Base-by-base conservation (phyloP, 257 asterid species). In the Salvia hispanica region DNA sequence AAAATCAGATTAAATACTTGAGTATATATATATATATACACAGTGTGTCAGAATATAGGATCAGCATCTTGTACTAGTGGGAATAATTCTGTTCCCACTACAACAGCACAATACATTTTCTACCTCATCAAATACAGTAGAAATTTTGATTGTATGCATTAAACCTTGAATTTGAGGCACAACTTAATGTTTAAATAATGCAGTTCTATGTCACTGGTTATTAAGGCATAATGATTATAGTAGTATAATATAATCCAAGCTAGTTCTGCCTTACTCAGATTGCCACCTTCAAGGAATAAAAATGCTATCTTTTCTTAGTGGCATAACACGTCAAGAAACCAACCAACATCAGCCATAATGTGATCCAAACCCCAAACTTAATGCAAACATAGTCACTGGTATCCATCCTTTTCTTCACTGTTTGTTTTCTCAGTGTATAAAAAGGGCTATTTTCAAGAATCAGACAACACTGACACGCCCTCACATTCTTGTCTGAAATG, bases 231-330 rank as follows among this genome's bases (percentile, higher is more conserved):
- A 9, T 16, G 3, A 16, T 6, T 15, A 16, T 3, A 51, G 5
- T 51, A 51, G 21, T 51, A 9, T 7, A 12, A 52, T 25, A 73
- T 40, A n/a, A 45, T 52, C 31, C 31, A 25, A 25, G 31, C 31
- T 25, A 25, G 31, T 25, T 25, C 62, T n/a, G n/a, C n/a, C 73
- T 70, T 81, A 78, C 79, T 81, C 83, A 72, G 83, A 81, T 65
- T 78, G 74, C 76, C 86, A 82, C 82, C 66, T 66, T 72, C 40
- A 50, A 36, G 14, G 54, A 48, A 72, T 67, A 15, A 60, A 4
- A 75, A 57, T 45, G 11, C 53, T 33, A 46, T 3, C 69, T 73
- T 70, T 72, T 72, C 39, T 46, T 25, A 74, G 81, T 79, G 81
- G 57, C 58, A 21, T 59, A 74, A 72, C 77, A 77, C 80, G 77